phyloP scores from a whole-genome alignment of 495 filamentous ascomycete genomes.

The Oleoguttula mirabilis region DNA sequence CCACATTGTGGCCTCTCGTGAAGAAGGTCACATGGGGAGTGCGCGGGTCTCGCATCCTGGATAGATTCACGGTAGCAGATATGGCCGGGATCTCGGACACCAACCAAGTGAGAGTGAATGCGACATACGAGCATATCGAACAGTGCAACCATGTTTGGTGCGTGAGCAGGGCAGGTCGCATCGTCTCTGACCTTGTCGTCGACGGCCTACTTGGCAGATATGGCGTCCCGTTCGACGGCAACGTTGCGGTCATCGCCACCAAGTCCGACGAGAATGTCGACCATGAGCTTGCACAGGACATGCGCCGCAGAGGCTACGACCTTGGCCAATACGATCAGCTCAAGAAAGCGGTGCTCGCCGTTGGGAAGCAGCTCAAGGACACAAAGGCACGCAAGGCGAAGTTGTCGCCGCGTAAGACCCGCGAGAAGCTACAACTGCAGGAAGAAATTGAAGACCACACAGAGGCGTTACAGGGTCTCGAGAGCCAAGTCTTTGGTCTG shows the following conservation, averaged over 20 bases:
- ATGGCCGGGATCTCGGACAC: slow-evolving; percentile 13
- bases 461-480: not conserved
- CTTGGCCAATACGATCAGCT: too few relatives aligned
- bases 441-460: too few relatives aligned
- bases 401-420: not conserved
- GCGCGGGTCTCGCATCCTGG: slow-evolving; percentile 2
- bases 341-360: too few relatives aligned
- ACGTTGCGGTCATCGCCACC: slow-evolving; percentile 6
- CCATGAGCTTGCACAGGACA: too few relatives aligned
- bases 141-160: slow-evolving; percentile 13
- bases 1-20: slow-evolving; percentile 12
- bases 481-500: not conserved
- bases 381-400: not conserved
- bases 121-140: slow-evolving; percentile 3
- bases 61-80: slow-evolving; percentile 6
- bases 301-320: too few relatives aligned
- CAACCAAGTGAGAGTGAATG: slow-evolving; percentile 5
- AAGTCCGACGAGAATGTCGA: slow-evolving; percentile 10
- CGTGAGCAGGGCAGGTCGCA: not conserved
- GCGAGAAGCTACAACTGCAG: not conserved
- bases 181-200: not conserved
- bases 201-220: slow-evolving; percentile 1
- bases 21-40: slow-evolving; percentile 9
- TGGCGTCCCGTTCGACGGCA: not conserved
- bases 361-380: too few relatives aligned